Evolutionary conservation across 768 basidiomycete species (phyloP).

Genomic region (Plicaturopsis crispa): DNA sequence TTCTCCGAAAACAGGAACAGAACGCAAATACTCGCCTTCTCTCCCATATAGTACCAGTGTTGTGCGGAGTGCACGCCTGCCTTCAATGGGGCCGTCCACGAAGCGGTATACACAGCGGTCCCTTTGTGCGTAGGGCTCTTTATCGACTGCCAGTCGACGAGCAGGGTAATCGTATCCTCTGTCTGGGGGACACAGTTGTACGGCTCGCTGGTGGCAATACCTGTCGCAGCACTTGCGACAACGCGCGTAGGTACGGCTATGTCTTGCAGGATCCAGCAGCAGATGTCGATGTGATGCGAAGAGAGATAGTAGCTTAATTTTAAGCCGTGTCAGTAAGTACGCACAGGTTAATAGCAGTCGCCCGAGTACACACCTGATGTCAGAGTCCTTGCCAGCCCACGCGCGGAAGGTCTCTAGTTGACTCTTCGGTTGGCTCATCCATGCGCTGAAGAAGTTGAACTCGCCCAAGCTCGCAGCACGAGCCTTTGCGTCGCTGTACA

Average conservation of each 20-base stretch:
- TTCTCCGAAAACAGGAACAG: conserved; percentile 5
- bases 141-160: conserved; percentile 89
- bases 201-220: conserved; percentile 84
- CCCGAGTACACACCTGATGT: conserved; percentile 56
- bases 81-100: conserved; percentile 89
- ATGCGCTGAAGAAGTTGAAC: conserved; percentile 93
- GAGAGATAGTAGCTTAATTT: conserved; percentile 90
- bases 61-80: conserved; percentile 88
- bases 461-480: conserved; percentile 73
- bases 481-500: conserved; percentile 84
- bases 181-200: conserved; percentile 83
- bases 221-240: conserved; percentile 84
- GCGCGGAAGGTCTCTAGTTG: conserved; percentile 92
- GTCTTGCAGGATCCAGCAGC: conserved; percentile 78
- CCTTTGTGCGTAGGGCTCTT: conserved; percentile 70
- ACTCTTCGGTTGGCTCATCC: conserved; percentile 97
- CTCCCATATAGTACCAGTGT: conserved; percentile 93
- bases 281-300: conserved; percentile 89
- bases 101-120: conserved; percentile 88
- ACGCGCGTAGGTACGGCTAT: conserved; percentile 76
- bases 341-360: no score
- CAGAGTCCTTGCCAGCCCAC: conserved; percentile 93
- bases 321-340: no score
- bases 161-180: conserved; percentile 91
- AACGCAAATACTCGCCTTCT: conserved; percentile 46